A percentile compares a stretch with the other conserved stretches of the same genome.
Conservation (phyloP, 345 rosid species). For the Leavenworthia alabamica region DNA sequence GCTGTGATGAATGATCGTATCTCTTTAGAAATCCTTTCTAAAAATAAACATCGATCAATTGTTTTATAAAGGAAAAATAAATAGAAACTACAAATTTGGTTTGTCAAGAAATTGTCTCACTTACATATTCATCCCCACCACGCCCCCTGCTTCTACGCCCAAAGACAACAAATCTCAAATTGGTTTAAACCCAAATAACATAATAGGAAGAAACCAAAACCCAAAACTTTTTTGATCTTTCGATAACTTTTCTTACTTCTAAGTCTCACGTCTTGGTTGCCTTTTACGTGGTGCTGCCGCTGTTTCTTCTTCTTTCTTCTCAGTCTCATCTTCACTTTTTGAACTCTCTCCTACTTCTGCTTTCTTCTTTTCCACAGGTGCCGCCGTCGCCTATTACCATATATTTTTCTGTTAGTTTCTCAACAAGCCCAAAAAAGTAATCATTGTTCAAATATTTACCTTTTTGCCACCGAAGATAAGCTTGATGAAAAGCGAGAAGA, state of each 20-base stretch:
- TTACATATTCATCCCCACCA: background rate
- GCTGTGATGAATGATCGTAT: too few species aligned
- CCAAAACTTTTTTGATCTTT: background rate
- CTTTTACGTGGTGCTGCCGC: constrained; percentile 48
- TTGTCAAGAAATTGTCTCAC: constrained; percentile 6
- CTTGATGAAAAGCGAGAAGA: constrained; percentile 41
- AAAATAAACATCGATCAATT: too few species aligned
- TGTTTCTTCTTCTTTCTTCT: constrained; percentile 44
- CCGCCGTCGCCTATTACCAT: constrained; percentile 30
- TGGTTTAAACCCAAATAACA: constrained; percentile 10
- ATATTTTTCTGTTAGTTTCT: constrained; percentile 2
- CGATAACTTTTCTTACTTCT: constrained; percentile 4
- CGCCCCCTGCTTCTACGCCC: background rate
- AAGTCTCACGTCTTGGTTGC: constrained; percentile 54
- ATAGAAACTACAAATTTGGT: constrained; percentile 20
- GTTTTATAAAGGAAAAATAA: background rate
- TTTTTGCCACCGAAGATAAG: constrained; percentile 78
- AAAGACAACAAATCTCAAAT: constrained; percentile 10
- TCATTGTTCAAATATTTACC: constrained; percentile 16
- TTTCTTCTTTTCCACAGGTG: constrained; percentile 36
- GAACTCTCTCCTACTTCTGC: constrained; percentile 44
- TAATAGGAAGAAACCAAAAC: background rate
- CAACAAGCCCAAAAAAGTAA: background rate
- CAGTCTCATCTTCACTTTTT: constrained; percentile 40
- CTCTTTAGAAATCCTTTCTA: too few species aligned